These are phyloP conservation scores for Ogataea siamensis DNA, from an alignment of 805 yeast species.

Conservation along the genomic window DNA sequence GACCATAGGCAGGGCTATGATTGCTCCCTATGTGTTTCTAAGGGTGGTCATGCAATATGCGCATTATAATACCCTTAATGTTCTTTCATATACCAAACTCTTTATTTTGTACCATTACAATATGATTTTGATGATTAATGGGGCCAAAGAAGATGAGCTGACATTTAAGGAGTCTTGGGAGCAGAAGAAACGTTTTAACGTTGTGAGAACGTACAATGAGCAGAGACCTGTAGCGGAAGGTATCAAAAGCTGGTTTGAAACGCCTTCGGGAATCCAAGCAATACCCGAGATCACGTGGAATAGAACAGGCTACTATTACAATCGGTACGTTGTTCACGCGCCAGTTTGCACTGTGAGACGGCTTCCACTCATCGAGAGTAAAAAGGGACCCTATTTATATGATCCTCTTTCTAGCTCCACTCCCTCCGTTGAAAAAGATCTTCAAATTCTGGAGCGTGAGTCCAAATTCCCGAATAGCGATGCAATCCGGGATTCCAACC, in stretches of 20 bases:
- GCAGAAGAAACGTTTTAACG: constrained; percentile 22
- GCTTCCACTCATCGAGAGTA: constrained; percentile 9
- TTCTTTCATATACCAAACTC: constrained; percentile 19
- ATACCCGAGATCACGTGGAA: constrained; percentile 27
- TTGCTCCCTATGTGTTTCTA: constrained; percentile 25
- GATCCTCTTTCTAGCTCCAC: constrained; percentile 7
- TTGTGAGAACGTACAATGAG: constrained; percentile 18
- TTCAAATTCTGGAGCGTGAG: constrained; percentile 14
- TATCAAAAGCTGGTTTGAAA: constrained; percentile 23
- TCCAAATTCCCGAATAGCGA: constrained; percentile 14
- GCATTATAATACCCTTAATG: constrained; percentile 19
- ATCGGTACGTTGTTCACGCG: constrained; percentile 38
- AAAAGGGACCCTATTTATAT: constrained; percentile 14
- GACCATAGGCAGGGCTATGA: constrained; percentile 25
- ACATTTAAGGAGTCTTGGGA: constrained; percentile 23
- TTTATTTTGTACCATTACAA: constrained; percentile 25
- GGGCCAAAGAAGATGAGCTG: constrained; percentile 22
- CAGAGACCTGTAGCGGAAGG: constrained; percentile 21
- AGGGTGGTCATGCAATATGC: constrained; percentile 24
- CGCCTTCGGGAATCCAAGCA: constrained; percentile 23
- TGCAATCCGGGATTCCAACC: constrained; percentile 18
- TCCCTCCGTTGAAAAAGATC: constrained; percentile 4
- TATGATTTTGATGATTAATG: constrained; percentile 24
- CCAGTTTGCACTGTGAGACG: constrained; percentile 32
- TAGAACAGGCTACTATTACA: constrained; percentile 39